Base-by-base conservation (phyloP, 768 basidiomycete genomes). In the Antrodiella citrinella region DNA sequence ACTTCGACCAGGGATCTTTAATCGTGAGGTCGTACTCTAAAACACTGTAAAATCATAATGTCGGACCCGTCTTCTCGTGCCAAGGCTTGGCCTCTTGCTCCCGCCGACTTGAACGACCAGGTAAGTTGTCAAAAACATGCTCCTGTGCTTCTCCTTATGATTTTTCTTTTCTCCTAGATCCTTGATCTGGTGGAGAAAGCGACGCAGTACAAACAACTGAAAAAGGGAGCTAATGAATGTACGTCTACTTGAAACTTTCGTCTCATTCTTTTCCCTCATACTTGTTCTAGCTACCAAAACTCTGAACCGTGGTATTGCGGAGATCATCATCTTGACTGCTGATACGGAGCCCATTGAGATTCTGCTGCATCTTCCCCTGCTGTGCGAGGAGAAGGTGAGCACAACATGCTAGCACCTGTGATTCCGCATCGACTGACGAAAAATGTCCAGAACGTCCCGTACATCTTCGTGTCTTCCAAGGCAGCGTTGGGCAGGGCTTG, bases 211-310 rank as follows among this genome's bases (percentile, higher is more conserved):
- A 97, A 97, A 72, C 94, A 97, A 68, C 72, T 97, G 44, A 98
- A 97, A 74, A 97, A 97, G 73, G 95, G 96, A 54, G 96, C 96
- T 40, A 99, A 99, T 69, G 96, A 99, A 80, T 89, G 91, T 89
- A 45, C 26, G 75, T 61, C 13, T 20, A 11, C 50, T 42, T 15
- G 38, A 43, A n/a, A n/a, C n/a, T n/a, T n/a, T 45, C 26, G 20
- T 24, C 22, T 35, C 26, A 42, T 52, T 51, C n/a, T 50, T 9
- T 9, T n/a, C 19, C 45, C n/a, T 30, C 47, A 4, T 40, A 43
- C 13, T n/a, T 40, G 13, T 43, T 23, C 12, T 60, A 92, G 93
- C 94, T 42, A 99, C 96, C 57, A 99, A 99, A 74, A 96, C 93
- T 18, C 80, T 97, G 55, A 97, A 97, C 68, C 90, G 95, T 62